These are phyloP conservation scores for Umbelopsis sp. DNA, from an alignment of 192 early-diverging fungal genomes.

Conservation along the genomic window DNA sequence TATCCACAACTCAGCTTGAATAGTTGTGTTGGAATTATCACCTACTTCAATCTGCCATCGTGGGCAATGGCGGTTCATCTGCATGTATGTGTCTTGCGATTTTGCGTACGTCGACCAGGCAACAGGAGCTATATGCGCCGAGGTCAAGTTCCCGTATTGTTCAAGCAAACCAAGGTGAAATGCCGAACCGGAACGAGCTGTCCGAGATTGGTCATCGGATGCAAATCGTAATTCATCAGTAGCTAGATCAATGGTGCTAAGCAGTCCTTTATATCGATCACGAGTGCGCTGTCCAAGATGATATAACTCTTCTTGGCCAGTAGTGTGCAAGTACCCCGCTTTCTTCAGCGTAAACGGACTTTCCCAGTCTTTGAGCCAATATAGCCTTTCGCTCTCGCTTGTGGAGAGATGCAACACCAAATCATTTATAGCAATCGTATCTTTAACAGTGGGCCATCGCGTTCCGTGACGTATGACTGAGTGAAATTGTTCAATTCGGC, in stretches of 20 bases:
- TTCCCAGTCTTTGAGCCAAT: constrained; percentile 14
- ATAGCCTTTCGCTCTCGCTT: background rate
- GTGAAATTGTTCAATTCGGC: constrained; percentile 16
- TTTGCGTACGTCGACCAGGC: constrained; percentile 7
- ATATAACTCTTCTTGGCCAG: constrained; percentile 22
- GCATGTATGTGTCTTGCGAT: constrained; percentile 14
- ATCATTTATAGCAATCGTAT: background rate
- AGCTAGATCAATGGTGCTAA: background rate
- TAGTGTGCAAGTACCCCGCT: background rate
- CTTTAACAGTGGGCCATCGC: constrained; percentile 19
- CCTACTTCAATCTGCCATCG: constrained; percentile 2
- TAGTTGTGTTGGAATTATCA: background rate
- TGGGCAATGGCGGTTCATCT: constrained; percentile 15
- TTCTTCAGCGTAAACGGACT: background rate
- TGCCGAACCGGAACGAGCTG: constrained; percentile 23
- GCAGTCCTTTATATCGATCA: background rate
- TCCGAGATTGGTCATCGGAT: background rate
- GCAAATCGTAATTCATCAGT: constrained; percentile 14
- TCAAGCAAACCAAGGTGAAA: constrained; percentile 24
- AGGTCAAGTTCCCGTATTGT: constrained; percentile 2
- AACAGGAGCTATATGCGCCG: background rate
- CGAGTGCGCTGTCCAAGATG: constrained; percentile 4
- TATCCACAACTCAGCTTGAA: background rate
- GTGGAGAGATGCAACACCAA: background rate
- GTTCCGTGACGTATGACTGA: constrained; percentile 23